A percentile compares a stretch with the other conserved stretches of the same genome.
phyloP scores from a whole-genome alignment of 192 early-diverging fungal genomes.

The Glomus cerebriforme region DNA sequence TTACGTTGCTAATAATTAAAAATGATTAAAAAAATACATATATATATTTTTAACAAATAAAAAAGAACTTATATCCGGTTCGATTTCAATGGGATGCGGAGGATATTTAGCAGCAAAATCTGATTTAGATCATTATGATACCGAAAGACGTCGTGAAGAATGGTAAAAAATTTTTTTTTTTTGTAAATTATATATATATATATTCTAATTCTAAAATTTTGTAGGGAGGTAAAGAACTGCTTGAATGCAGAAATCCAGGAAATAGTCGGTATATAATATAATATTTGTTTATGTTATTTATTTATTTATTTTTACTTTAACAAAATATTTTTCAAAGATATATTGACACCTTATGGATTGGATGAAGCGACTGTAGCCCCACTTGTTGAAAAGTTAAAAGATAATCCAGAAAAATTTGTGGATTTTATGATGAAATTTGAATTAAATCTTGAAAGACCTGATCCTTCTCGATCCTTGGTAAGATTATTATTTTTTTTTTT shows the following conservation, averaged over 20 bases:
- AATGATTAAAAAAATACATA: background rate
- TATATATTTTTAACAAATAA: background rate
- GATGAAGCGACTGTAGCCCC: constrained; percentile 49
- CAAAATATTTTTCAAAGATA: constrained; percentile 34
- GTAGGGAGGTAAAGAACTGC: constrained; percentile 51
- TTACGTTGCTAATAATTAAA: no score
- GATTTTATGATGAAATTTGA: constrained; percentile 80
- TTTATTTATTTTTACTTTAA: background rate
- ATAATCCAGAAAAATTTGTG: constrained; percentile 59
- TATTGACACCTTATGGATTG: constrained; percentile 67
- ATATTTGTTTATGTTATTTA: background rate
- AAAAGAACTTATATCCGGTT: constrained; percentile 54
- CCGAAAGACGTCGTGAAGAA: constrained; percentile 55
- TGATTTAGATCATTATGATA: constrained; percentile 66
- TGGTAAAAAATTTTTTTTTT: background rate
- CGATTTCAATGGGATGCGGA: constrained; percentile 67
- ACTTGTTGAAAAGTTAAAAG: constrained; percentile 50
- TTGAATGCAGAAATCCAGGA: constrained; percentile 60
- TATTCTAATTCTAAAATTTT: background rate
- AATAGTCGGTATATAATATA: constrained; percentile 42
- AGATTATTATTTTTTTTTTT: constrained; percentile 3
- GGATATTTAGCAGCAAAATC: constrained; percentile 62
- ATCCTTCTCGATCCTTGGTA: constrained; percentile 56
- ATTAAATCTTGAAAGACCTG: constrained; percentile 59
- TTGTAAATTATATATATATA: background rate